Percentiles rank a stretch among this genome's conserved stretches.
These are phyloP conservation scores for Fusarium sp. DNA, from an alignment of 2,329 filamentous ascomycete species.

Conservation along the genomic window DNA sequence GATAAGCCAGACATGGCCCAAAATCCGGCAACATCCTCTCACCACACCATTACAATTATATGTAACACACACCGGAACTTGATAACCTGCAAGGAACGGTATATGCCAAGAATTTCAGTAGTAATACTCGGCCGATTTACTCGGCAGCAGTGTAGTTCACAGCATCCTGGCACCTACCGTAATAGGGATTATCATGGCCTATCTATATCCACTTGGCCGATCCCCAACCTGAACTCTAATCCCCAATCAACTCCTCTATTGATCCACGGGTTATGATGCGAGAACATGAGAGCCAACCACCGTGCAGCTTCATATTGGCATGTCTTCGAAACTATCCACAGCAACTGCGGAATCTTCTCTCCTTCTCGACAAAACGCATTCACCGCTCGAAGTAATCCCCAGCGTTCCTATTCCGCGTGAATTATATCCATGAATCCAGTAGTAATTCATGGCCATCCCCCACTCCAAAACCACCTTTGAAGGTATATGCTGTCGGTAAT, in stretches of 20 bases:
- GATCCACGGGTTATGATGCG: conserved; percentile 8
- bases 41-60: too few species aligned
- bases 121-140: conserved; percentile 1
- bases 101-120: too few species aligned
- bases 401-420: background rate
- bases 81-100: too few species aligned
- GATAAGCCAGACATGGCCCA: too few species aligned
- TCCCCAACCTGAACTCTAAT: conserved; percentile 13
- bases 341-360: background rate
- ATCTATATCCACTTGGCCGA: conserved; percentile 19
- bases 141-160: conserved; percentile 4
- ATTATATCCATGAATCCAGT: background rate
- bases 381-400: background rate
- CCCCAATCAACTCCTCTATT: conserved; percentile 13
- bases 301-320: background rate
- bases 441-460: conserved; percentile 17
- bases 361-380: background rate
- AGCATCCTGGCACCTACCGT: conserved; percentile 22
- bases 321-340: background rate
- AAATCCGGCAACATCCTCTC: too few species aligned
- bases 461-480: conserved; percentile 24
- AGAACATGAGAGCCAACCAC: conserved; percentile 1
- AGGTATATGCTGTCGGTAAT: conserved; percentile 30
- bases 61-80: too few species aligned
- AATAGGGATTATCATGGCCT: conserved; percentile 3